Conservation (phyloP, 148 eudicot genomes). For the Fagopyrum homotropicum region DNA sequence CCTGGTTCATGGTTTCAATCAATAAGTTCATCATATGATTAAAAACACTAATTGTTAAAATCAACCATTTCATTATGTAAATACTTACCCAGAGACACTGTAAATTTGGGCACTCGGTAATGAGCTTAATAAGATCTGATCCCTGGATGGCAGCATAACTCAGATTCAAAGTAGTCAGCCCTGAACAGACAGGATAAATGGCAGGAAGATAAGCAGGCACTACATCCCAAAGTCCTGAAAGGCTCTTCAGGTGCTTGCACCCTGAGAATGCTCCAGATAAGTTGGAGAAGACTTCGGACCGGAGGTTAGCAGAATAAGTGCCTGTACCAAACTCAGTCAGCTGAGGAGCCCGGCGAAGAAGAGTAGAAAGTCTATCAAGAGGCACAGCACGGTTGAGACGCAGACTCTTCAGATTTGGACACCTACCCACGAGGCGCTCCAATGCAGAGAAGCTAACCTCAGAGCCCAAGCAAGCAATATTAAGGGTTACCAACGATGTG, state of each 20-base stretch:
- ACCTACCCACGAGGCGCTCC: constrained; percentile 70
- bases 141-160: constrained; percentile 74
- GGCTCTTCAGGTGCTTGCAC: constrained; percentile 62
- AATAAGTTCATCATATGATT: background rate
- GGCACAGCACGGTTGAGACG: constrained; percentile 81
- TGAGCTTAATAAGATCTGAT: constrained; percentile 66
- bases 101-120: constrained; percentile 59
- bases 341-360: constrained; percentile 73
- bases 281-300: background rate
- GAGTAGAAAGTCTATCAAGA: constrained; percentile 54
- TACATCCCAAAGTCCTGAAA: constrained; percentile 88
- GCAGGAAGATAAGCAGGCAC: constrained; percentile 77
- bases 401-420: constrained; percentile 65
- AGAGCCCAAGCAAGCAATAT: constrained; percentile 67
- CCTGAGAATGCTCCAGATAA: constrained; percentile 51
- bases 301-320: constrained; percentile 37
- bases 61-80: background rate
- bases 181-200: constrained; percentile 55
- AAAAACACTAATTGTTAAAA: background rate
- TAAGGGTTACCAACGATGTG: constrained; percentile 73
- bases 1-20: constrained; percentile 6
- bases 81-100: constrained; percentile 77
- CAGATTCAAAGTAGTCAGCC: constrained; percentile 74
- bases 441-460: constrained; percentile 72
- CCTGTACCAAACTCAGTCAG: constrained; percentile 79